Conservation (phyloP, 257 asterid genomes). For the Rhazya stricta region DNA sequence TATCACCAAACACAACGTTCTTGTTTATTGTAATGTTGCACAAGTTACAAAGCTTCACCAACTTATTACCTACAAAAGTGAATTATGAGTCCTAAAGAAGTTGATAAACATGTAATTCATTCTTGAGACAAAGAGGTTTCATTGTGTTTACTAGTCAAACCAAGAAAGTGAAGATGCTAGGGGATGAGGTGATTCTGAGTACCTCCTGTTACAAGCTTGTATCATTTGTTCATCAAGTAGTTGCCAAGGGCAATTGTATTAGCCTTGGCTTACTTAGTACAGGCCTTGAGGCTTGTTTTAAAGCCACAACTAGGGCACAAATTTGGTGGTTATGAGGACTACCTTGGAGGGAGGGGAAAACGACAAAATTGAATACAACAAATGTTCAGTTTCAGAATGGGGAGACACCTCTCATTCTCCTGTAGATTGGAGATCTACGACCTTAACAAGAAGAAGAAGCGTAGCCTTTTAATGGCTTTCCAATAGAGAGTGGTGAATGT, state of each 20-base stretch:
- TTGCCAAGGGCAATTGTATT: constrained; percentile 88
- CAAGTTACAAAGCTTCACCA: constrained; percentile 89
- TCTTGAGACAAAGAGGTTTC: not conserved
- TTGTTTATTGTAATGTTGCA: constrained; percentile 93
- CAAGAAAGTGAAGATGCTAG: constrained; percentile 98
- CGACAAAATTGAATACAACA: constrained; percentile 92
- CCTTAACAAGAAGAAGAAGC: too few species aligned
- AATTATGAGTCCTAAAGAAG: not conserved
- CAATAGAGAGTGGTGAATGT: too few species aligned
- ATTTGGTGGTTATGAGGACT: constrained; percentile 99
- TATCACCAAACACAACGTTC: constrained; percentile 98
- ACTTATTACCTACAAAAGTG: constrained; percentile 69
- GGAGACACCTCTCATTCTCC: too few species aligned
- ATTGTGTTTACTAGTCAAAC: constrained; percentile 67
- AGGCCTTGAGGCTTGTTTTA: constrained; percentile 80
- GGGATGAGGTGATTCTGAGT: constrained; percentile 96
- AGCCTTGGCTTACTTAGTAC: constrained; percentile 89
- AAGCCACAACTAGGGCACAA: constrained; percentile 95
- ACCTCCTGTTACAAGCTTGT: constrained; percentile 82
- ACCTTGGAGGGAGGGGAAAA: constrained; percentile 94
- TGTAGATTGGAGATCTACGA: too few species aligned
- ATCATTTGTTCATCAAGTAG: constrained; percentile 76
- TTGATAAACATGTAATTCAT: not conserved
- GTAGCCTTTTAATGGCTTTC: too few species aligned
- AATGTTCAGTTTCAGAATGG: too few species aligned